These are phyloP conservation scores for Ustilago xerochloae DNA, from an alignment of 1,284 basidiomycete species.

Conservation along the genomic window DNA sequence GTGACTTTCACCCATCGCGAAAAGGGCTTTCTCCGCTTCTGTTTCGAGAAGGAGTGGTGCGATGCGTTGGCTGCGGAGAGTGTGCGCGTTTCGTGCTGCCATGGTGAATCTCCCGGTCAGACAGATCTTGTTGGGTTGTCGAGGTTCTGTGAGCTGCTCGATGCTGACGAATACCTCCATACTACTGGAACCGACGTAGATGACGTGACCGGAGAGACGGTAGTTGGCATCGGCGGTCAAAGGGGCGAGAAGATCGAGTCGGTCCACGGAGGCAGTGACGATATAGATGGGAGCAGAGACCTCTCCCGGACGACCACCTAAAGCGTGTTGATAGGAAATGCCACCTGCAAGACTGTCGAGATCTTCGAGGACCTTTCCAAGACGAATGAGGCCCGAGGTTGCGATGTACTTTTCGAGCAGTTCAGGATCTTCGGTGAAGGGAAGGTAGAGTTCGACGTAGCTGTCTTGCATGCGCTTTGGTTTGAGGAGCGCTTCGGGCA, in stretches of 20 bases:
- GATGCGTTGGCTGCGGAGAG: constrained; percentile 58
- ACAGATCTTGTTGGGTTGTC: constrained; percentile 54
- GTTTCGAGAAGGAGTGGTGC: constrained; percentile 58
- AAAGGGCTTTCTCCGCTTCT: constrained; percentile 61
- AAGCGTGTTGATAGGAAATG: constrained; percentile 67
- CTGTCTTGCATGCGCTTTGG: constrained; percentile 65
- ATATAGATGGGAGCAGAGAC: constrained; percentile 65
- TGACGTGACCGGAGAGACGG: constrained; percentile 53
- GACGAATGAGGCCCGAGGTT: constrained; percentile 62
- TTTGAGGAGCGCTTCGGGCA: constrained; percentile 36
- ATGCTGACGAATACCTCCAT: constrained; percentile 69
- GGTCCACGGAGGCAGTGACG: constrained; percentile 69
- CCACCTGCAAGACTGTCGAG: constrained; percentile 67
- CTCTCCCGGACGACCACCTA: constrained; percentile 62
- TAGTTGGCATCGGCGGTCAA: constrained; percentile 53
- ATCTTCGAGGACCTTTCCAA: constrained; percentile 69
- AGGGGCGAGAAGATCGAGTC: constrained; percentile 60
- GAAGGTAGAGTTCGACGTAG: constrained; percentile 66
- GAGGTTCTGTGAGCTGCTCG: constrained; percentile 57
- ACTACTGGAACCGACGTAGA: constrained; percentile 62
- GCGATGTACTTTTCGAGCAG: constrained; percentile 68
- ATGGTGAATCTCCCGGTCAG: constrained; percentile 69
- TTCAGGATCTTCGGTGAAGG: constrained; percentile 60
- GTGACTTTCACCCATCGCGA: constrained; percentile 64
- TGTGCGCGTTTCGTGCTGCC: constrained; percentile 62